phyloP scores from a whole-genome alignment of 352 stramenopile genomes.

The Phytophthora nicotianae region DNA sequence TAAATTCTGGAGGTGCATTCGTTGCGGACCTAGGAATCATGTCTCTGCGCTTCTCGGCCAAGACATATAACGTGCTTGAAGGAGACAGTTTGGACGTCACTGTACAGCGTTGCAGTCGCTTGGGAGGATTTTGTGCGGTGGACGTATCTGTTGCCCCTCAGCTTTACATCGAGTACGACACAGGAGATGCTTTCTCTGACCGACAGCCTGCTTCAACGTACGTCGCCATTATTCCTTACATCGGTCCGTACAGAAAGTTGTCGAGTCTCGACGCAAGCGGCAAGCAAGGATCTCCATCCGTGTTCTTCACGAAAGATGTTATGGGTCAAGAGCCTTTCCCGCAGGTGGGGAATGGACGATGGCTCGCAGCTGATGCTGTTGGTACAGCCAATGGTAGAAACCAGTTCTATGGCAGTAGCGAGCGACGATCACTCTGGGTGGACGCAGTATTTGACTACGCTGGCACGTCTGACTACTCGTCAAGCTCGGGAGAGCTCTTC shows the following conservation, averaged over 20 bases:
- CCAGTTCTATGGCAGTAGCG: conserved; percentile 91
- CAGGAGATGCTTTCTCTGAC: conserved; percentile 74
- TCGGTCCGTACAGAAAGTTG: conserved; percentile 70
- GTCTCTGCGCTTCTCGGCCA: conserved; percentile 73
- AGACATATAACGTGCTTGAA: conserved; percentile 87
- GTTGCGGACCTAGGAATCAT: conserved; percentile 93
- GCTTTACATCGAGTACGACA: conserved; percentile 77
- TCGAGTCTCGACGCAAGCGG: conserved; percentile 60
- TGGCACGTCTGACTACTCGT: conserved; percentile 89
- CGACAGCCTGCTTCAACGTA: conserved; percentile 48
- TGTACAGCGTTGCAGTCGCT: conserved; percentile 67
- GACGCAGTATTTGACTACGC: conserved; percentile 90
- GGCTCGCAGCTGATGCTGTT: conserved; percentile 62
- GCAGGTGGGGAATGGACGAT: conserved; percentile 60
- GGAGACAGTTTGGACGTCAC: conserved; percentile 78
- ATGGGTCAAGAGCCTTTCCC: conserved; percentile 81
- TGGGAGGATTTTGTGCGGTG: conserved; percentile 64
- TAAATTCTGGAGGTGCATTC: conserved; percentile 93
- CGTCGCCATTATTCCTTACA: conserved; percentile 42
- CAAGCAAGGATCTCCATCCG: conserved; percentile 33
- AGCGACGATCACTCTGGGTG: conserved; percentile 79
- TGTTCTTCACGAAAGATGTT: conserved; percentile 65
- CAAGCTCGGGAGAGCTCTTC: conserved; percentile 61
- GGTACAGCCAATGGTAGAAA: conserved; percentile 87
- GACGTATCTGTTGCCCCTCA: conserved; percentile 51